Percentiles rank a stretch among this genome's conserved stretches.
These are phyloP conservation scores for Pleodorina starrii DNA, from an alignment of 139 green algal species.

Conservation along the genomic window DNA sequence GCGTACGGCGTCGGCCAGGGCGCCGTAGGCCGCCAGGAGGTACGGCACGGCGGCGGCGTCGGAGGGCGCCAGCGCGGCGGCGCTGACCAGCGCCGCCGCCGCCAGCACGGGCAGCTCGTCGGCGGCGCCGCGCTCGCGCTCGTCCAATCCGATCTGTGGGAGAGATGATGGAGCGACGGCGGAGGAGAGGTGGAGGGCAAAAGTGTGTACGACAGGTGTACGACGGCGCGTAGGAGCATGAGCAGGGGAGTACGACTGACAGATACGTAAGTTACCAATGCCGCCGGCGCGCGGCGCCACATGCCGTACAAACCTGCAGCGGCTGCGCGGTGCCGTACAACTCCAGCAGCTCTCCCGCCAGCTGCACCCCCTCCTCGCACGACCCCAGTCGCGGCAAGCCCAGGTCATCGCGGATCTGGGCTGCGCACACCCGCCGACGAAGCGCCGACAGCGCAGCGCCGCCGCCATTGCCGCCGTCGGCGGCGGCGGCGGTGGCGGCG, in stretches of 20 bases:
- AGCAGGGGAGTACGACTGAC: too few species aligned
- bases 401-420: slow-evolving; percentile 72
- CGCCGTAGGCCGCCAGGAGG: slow-evolving; percentile 42
- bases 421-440: slow-evolving; percentile 42
- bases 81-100: slow-evolving; percentile 62
- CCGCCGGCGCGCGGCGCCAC: too few species aligned
- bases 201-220: too few species aligned
- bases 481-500: not conserved
- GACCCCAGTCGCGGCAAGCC: slow-evolving; percentile 44
- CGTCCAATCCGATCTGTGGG: slow-evolving; percentile 71
- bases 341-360: slow-evolving; percentile 60
- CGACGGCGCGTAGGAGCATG: too few species aligned
- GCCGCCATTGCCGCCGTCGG: not conserved
- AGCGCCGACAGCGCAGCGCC: slow-evolving; percentile 5
- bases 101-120: slow-evolving; percentile 82
- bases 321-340: slow-evolving; percentile 64
- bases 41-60: slow-evolving; percentile 3
- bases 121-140: slow-evolving; percentile 81
- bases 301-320: slow-evolving; percentile 64
- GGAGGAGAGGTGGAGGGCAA: too few species aligned
- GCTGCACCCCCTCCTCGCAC: not conserved
- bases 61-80: not conserved
- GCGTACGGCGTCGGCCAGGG: slow-evolving; percentile 56
- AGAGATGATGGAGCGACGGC: too few species aligned
- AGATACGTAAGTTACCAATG: too few species aligned